Percentiles rank a stretch among this genome's conserved stretches.
phyloP scores from a whole-genome alignment of 2,329 filamentous ascomycete genomes.

The Colletotrichum acutatum region DNA sequence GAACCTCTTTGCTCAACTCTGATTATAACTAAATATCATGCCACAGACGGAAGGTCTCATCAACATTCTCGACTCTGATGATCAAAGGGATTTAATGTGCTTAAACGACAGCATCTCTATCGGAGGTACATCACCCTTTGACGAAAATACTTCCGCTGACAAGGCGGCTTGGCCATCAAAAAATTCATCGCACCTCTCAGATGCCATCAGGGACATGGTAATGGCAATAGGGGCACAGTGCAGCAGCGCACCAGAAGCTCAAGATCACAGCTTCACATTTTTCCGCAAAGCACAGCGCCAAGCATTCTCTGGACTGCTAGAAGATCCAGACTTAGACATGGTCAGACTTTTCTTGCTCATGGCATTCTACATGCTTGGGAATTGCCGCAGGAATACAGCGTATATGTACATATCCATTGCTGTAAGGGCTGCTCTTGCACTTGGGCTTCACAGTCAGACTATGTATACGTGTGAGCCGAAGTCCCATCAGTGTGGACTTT shows the following conservation, averaged over 20 bases:
- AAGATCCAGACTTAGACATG: background rate
- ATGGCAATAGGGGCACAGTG: background rate
- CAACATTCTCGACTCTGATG: background rate
- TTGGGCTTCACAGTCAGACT: background rate
- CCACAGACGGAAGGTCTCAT: background rate
- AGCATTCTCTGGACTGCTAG: background rate
- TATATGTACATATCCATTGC: background rate
- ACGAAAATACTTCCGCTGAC: background rate
- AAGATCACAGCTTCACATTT: background rate
- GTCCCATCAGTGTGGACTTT: background rate
- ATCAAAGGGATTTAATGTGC: background rate
- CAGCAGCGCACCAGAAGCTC: background rate
- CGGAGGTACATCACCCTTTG: background rate
- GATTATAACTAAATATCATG: background rate
- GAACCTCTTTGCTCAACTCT: background rate
- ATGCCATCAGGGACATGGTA: background rate
- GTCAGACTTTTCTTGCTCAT: background rate
- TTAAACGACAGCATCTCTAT: background rate
- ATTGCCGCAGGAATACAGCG: background rate
- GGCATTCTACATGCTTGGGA: background rate
- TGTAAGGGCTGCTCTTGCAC: background rate
- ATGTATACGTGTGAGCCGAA: background rate
- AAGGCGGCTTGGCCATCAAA: background rate
- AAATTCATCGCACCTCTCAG: background rate
- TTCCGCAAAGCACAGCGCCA: constrained; percentile 11